Percentiles rank a stretch among this genome's conserved stretches.
These are phyloP conservation scores for Canavalia ensiformis DNA, from an alignment of 306 rosid genomes.

Conservation along the genomic window DNA sequence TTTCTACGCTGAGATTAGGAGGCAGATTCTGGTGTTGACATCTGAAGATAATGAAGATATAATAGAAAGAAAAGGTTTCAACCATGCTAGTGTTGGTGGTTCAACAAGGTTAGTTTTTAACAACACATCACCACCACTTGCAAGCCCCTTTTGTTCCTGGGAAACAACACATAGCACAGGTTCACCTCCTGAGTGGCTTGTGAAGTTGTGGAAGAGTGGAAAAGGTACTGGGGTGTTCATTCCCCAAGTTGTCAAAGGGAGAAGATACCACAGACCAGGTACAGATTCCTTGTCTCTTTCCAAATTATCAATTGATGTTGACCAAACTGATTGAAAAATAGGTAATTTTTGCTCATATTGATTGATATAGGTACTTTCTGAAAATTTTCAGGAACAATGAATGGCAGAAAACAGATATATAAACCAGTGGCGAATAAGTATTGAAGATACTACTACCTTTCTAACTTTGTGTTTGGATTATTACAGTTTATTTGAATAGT, in stretches of 20 bases:
- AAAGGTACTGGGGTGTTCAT: conserved; percentile 81
- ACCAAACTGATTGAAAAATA: background rate
- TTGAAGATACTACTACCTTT: conserved; percentile 26
- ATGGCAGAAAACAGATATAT: conserved; percentile 43
- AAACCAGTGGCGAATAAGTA: conserved; percentile 45
- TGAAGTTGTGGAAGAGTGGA: conserved; percentile 54
- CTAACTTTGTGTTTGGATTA: background rate
- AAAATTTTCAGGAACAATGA: conserved; percentile 51
- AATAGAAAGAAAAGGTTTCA: conserved; percentile 27
- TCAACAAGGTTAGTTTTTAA: background rate
- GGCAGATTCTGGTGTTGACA: conserved; percentile 67
- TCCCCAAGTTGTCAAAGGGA: conserved; percentile 53
- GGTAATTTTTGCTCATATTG: background rate
- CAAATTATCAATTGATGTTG: background rate
- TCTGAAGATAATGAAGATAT: conserved; percentile 51
- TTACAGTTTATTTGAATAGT: background rate
- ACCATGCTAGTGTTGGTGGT: conserved; percentile 1
- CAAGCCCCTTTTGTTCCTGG: conserved; percentile 44
- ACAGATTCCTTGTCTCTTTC: background rate
- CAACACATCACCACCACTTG: background rate
- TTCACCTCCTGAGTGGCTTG: conserved; percentile 51
- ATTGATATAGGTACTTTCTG: background rate
- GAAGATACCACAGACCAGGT: conserved; percentile 51
- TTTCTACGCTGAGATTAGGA: conserved; percentile 68
- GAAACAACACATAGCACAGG: conserved; percentile 42